phyloP scores from a whole-genome alignment of 2,329 filamentous ascomycete species.

The Magnaporthiopsis incrustans region DNA sequence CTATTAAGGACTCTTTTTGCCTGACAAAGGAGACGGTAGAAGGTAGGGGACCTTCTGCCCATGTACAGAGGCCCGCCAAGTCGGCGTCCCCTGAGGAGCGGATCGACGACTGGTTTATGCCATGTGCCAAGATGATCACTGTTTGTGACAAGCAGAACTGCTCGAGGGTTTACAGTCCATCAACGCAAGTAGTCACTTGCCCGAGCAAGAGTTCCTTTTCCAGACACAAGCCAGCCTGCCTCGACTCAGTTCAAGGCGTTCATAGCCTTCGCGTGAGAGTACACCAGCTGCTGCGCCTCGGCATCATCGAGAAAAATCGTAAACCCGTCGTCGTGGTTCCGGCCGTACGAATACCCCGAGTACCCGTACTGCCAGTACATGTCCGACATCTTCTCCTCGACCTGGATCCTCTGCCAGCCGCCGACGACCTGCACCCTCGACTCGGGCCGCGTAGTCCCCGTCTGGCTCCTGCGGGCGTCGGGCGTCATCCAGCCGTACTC shows the following conservation, averaged over 20 bases:
- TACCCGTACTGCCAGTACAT: slow-evolving; percentile 51
- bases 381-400: slow-evolving; percentile 40
- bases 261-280: slow-evolving; percentile 34
- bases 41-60: neutral
- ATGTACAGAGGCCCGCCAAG: neutral
- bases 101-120: too few species aligned
- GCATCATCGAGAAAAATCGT: slow-evolving; percentile 58
- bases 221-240: neutral
- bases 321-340: slow-evolving; percentile 48
- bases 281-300: slow-evolving; percentile 55
- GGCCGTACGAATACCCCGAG: slow-evolving; percentile 41
- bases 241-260: slow-evolving; percentile 22
- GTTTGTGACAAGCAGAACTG: too few species aligned
- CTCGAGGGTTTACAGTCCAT: neutral
- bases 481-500: slow-evolving; percentile 64
- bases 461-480: neutral
- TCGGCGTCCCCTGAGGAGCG: too few species aligned
- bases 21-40: neutral
- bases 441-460: slow-evolving; percentile 12
- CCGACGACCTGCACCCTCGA: slow-evolving; percentile 36
- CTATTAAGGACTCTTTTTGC: too few species aligned
- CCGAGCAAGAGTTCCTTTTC: too few species aligned
- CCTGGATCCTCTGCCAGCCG: slow-evolving; percentile 40
- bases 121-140: too few species aligned
- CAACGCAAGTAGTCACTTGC: neutral